Percentiles rank a stretch among this genome's conserved stretches.
Evolutionary conservation across 1,284 basidiomycete genomes (phyloP).

Genomic region (Lentinula novae-zelandiae): DNA sequence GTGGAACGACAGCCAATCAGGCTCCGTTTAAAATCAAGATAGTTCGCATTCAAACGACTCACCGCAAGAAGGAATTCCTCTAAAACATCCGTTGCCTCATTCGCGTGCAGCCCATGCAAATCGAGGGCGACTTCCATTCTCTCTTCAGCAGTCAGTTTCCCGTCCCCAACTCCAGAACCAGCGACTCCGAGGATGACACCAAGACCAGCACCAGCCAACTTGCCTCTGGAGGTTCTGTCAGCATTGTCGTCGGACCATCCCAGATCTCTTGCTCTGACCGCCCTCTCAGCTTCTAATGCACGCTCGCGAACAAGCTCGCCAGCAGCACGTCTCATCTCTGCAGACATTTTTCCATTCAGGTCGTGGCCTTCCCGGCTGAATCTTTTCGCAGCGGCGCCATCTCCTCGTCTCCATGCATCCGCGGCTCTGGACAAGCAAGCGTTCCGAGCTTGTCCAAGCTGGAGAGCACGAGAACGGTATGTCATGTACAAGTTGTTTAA

Average conservation of each 20-base stretch:
- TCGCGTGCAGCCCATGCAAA: conserved; percentile 85
- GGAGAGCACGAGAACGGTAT: conserved; percentile 82
- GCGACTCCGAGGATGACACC: conserved; percentile 87
- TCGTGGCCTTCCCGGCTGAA: conserved; percentile 93
- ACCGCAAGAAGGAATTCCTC: conserved; percentile 89
- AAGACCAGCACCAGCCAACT: conserved; percentile 74
- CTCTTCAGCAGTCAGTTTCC: conserved; percentile 70
- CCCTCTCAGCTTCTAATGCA: conserved; percentile 70
- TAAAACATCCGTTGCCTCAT: conserved; percentile 87
- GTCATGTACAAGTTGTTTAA: conserved; percentile 83
- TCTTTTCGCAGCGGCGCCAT: conserved; percentile 91
- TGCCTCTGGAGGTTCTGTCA: conserved; percentile 76
- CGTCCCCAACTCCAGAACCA: conserved; percentile 48
- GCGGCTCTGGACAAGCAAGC: conserved; percentile 94
- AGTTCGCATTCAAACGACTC: conserved; percentile 29
- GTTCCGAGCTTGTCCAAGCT: conserved; percentile 90
- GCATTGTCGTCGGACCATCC: conserved; percentile 80
- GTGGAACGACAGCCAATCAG: conserved; percentile 11
- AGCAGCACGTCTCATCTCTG: conserved; percentile 81
- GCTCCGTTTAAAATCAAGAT: conserved; percentile 1
- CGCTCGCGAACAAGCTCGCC: conserved; percentile 79
- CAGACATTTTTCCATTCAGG: conserved; percentile 84
- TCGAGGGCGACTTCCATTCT: conserved; percentile 80
- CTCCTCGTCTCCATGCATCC: conserved; percentile 91
- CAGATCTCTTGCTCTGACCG: conserved; percentile 61